A percentile compares a stretch with the other conserved stretches of the same genome.
These are phyloP conservation scores for Plasmodium gallinaceum DNA, from an alignment of 169 alveolate genomes.

Conservation along the genomic window DNA sequence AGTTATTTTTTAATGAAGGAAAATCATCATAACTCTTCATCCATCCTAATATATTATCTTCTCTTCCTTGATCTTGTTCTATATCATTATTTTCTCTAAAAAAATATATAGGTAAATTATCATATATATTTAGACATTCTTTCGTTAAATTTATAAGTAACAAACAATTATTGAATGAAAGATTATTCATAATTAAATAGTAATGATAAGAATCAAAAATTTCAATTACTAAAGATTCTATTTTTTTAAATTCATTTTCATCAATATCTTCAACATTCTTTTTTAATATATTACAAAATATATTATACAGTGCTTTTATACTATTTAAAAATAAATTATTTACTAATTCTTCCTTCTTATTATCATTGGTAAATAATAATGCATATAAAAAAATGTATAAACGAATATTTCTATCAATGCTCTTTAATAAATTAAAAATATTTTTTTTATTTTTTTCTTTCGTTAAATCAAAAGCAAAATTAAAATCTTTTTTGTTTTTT, in stretches of 20 bases:
- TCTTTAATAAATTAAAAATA: slow-evolving; percentile 25
- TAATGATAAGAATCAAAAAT: slow-evolving; percentile 64
- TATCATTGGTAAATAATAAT: slow-evolving; percentile 33
- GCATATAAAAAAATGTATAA: slow-evolving; percentile 75
- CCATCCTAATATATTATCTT: not conserved
- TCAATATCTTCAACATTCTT: slow-evolving; percentile 26
- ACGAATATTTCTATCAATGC: slow-evolving; percentile 59
- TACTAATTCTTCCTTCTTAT: slow-evolving; percentile 34
- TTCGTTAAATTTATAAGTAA: slow-evolving; percentile 42
- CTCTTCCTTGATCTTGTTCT: not conserved
- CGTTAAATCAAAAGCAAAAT: not conserved
- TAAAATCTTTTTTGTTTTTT: not conserved
- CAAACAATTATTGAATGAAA: slow-evolving; percentile 30
- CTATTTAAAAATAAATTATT: slow-evolving; percentile 60
- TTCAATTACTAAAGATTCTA: slow-evolving; percentile 20
- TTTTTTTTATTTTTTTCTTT: slow-evolving; percentile 26
- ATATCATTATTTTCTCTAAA: slow-evolving; percentile 19
- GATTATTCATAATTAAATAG: slow-evolving; percentile 43
- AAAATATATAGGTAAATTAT: slow-evolving; percentile 66
- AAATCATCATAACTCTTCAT: slow-evolving; percentile 2
- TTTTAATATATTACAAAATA: slow-evolving; percentile 4
- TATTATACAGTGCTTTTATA: slow-evolving; percentile 29
- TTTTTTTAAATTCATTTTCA: slow-evolving; percentile 7
- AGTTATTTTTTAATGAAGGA: slow-evolving; percentile 7
- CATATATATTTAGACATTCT: slow-evolving; percentile 70